phyloP scores from a whole-genome alignment of 2,329 filamentous ascomycete genomes.

The Colletotrichum horii region DNA sequence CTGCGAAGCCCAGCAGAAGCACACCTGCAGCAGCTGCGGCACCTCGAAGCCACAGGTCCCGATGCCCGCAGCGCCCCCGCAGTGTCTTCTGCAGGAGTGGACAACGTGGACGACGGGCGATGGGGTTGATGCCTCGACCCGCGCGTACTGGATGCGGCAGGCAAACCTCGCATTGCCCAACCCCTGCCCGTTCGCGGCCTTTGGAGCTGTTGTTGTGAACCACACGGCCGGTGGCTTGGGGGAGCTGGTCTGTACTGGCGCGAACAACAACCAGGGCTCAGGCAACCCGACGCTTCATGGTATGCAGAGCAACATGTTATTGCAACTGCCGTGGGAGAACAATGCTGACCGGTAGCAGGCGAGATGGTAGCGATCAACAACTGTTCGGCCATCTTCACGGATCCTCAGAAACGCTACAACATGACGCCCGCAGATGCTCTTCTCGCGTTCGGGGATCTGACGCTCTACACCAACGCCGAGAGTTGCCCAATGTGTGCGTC shows the following conservation, averaged over 20 bases:
- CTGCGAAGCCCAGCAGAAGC: neutral
- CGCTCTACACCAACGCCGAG: conserved; percentile 62
- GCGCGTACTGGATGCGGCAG: conserved; percentile 57
- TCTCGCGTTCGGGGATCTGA: conserved; percentile 50
- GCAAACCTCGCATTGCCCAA: conserved; percentile 51
- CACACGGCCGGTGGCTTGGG: conserved; percentile 50
- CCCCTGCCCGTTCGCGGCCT: conserved; percentile 59
- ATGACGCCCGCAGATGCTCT: conserved; percentile 44
- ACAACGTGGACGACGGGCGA: neutral
- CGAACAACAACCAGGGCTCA: conserved; percentile 45
- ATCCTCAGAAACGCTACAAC: conserved; percentile 47
- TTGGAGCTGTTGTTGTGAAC: conserved; percentile 60
- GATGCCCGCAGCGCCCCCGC: neutral
- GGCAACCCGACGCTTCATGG: conserved; percentile 61
- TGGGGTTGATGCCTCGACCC: conserved; percentile 39
- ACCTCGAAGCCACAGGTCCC: neutral
- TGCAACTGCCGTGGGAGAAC: neutral
- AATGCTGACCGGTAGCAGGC: conserved; percentile 32
- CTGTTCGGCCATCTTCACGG: conserved; percentile 53
- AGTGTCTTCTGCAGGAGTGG: neutral
- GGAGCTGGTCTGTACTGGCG: conserved; percentile 54
- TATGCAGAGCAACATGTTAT: conserved; percentile 22
- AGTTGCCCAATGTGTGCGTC: conserved; percentile 64
- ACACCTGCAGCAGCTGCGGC: neutral
- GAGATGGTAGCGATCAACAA: conserved; percentile 61